Percentiles rank a stretch among this genome's conserved stretches.
Conservation (phyloP, 2,329 filamentous ascomycete species). For the Stemphylium vesicarium region DNA sequence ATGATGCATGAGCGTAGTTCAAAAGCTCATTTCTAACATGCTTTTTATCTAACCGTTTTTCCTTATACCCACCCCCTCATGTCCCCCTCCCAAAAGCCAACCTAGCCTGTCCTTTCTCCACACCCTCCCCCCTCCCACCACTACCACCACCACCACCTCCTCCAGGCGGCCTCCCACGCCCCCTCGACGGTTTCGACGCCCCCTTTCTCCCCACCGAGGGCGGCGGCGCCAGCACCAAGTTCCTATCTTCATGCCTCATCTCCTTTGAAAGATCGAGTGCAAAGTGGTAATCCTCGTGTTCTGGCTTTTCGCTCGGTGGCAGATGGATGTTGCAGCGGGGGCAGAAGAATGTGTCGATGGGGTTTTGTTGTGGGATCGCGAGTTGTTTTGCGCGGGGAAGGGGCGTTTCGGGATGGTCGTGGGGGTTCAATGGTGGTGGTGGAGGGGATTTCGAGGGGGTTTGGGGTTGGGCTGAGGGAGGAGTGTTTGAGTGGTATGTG, state of each 20-base stretch:
- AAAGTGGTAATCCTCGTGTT: slow-evolving; percentile 94
- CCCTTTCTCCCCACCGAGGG: slow-evolving; percentile 7
- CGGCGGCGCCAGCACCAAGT: slow-evolving; percentile 4
- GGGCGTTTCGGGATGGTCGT: slow-evolving; percentile 3
- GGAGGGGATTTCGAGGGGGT: slow-evolving; percentile 5
- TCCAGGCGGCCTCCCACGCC: slow-evolving; percentile 48
- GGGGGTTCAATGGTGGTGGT: neutral
- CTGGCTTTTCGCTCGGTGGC: slow-evolving; percentile 65
- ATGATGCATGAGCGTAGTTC: too few relatives aligned
- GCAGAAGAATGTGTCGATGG: slow-evolving; percentile 59
- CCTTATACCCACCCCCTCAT: too few relatives aligned
- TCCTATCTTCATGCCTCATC: slow-evolving; percentile 43
- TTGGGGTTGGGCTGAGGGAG: slow-evolving; percentile 44
- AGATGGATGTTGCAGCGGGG: slow-evolving; percentile 70
- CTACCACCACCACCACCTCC: slow-evolving; percentile 15
- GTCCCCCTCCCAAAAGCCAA: slow-evolving; percentile 50
- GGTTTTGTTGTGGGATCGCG: slow-evolving; percentile 25
- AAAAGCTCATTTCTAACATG: too few relatives aligned
- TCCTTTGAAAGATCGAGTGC: slow-evolving; percentile 82
- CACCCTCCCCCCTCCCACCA: slow-evolving; percentile 18
- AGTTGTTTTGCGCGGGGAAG: neutral
- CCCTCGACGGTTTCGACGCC: slow-evolving; percentile 32
- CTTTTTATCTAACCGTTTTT: too few relatives aligned
- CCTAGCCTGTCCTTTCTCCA: slow-evolving; percentile 55
- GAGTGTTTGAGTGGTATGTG: slow-evolving; percentile 25